Conservation (phyloP, 2,329 filamentous ascomycete species). For the Phialophora expanda region DNA sequence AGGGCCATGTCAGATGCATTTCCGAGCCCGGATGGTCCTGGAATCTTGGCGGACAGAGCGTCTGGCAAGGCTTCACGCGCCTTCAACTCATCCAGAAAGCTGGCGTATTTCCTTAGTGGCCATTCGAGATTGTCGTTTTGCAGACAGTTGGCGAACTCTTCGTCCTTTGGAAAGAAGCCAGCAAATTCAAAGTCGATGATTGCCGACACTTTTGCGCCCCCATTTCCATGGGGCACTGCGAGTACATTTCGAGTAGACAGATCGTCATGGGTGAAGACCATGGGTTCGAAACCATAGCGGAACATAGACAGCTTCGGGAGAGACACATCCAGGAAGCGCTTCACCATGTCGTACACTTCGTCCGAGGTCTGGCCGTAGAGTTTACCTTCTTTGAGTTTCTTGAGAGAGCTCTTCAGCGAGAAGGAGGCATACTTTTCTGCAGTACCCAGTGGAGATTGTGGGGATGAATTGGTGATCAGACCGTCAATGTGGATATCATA, state of each 20-base stretch:
- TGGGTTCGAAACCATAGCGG: slow-evolving; percentile 20
- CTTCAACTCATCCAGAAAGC: slow-evolving; percentile 27
- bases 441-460: slow-evolving; percentile 19
- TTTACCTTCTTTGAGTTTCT: slow-evolving; percentile 20
- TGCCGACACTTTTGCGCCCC: slow-evolving; percentile 31
- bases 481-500: slow-evolving; percentile 31
- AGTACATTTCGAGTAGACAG: slow-evolving; percentile 41
- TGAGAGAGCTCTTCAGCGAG: slow-evolving; percentile 18
- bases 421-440: slow-evolving; percentile 23
- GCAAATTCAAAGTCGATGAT: slow-evolving; percentile 45
- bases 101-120: slow-evolving; percentile 24
- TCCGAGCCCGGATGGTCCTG: slow-evolving; percentile 6
- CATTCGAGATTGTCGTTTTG: slow-evolving; percentile 34
- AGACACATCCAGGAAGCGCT: slow-evolving; percentile 26
- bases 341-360: slow-evolving; percentile 23
- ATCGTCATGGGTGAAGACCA: slow-evolving; percentile 41
- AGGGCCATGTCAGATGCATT: slow-evolving; percentile 19
- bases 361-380: slow-evolving; percentile 28
- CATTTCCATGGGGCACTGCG: slow-evolving; percentile 34
- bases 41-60: slow-evolving; percentile 9
- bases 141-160: slow-evolving; percentile 40
- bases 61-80: slow-evolving; percentile 25
- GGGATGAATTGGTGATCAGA: slow-evolving; percentile 20
- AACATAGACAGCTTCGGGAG: slow-evolving; percentile 30
- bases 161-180: slow-evolving; percentile 42